Base-by-base conservation (phyloP, 1,284 basidiomycete genomes). In the Polyporus tsugae region DNA sequence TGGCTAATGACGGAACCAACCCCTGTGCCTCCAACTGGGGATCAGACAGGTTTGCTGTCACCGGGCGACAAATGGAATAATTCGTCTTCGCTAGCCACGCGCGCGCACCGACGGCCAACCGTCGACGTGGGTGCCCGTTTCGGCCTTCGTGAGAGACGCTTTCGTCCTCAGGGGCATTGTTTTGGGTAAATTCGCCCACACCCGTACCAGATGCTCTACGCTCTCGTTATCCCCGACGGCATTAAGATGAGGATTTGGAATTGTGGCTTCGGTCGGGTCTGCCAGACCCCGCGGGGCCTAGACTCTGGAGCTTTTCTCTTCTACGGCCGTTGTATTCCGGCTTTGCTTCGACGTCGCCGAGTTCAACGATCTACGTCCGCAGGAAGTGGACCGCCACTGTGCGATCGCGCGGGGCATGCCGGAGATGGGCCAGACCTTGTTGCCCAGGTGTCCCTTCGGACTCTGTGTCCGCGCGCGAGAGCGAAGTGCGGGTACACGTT, bases 301-400 rank as follows among this genome's bases (percentile, higher is more conserved):
- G 55, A 57, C 4, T 19, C 35, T 57, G 33, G 57, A 22, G 17
- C 38, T 59, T 25, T 38, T 59, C 55, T 59, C 58, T 41, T 59
- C 58, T 41, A 59, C n/a, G 22, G 35, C 38, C 58, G 58, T 38
- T 59, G 58, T 25, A 59, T 59, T 59, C 36, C 58, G 36, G n/a
- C 11, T 1, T n/a, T 11, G 19, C 52, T 57, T 57, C 55, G 55
- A 57, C 17, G 13, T 38, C 19, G n/a, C 38, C 58, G 35, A 41
- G 58, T 59, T 59, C 58, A 38, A 38, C 58, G 58, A 39, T 41
- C 38, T 59, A 59, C 35, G n/a, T 36, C 58, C 58, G 17, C 58
- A 39, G 11, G 11, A 15, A 19, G 36, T 39, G 36, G 58, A 39
- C 38, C 22, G 58, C 58, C 35, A 59, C 38, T 36, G 22, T 19